Percentiles rank a stretch among this genome's conserved stretches.
phyloP scores from a whole-genome alignment of 345 rosid species.

The Salix exigua region DNA sequence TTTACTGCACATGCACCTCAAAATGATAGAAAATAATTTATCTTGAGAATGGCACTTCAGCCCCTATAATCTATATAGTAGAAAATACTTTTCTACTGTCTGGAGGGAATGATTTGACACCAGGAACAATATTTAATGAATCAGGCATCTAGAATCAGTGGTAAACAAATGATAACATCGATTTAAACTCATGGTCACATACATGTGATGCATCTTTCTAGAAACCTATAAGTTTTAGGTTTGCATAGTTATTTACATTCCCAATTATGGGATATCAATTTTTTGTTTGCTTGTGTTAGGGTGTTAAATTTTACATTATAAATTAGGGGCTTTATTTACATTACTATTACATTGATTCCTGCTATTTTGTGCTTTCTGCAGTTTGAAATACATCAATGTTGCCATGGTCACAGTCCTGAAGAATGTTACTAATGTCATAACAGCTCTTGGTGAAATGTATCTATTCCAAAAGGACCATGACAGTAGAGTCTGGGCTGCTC shows the following conservation, averaged over 20 bases:
- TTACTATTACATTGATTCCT: background rate
- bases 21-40: background rate
- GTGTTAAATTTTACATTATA: background rate
- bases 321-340: background rate
- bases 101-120: background rate
- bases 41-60: background rate
- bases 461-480: constrained; percentile 85
- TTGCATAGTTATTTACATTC: background rate
- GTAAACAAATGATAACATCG: background rate
- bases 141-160: background rate
- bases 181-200: background rate
- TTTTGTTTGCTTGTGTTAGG: background rate
- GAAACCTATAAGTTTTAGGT: background rate
- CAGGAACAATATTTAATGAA: background rate
- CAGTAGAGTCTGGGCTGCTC: constrained; percentile 91
- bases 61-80: no score
- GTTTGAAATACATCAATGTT: constrained; percentile 93
- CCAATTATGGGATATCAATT: background rate
- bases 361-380: constrained; percentile 35
- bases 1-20: background rate
- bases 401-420: constrained; percentile 98
- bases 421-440: constrained; percentile 95
- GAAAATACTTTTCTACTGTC: background rate
- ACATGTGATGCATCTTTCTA: background rate
- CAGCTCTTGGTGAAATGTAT: constrained; percentile 98